phyloP scores from a whole-genome alignment of 192 early-diverging fungal genomes.

The Podila verticillata region DNA sequence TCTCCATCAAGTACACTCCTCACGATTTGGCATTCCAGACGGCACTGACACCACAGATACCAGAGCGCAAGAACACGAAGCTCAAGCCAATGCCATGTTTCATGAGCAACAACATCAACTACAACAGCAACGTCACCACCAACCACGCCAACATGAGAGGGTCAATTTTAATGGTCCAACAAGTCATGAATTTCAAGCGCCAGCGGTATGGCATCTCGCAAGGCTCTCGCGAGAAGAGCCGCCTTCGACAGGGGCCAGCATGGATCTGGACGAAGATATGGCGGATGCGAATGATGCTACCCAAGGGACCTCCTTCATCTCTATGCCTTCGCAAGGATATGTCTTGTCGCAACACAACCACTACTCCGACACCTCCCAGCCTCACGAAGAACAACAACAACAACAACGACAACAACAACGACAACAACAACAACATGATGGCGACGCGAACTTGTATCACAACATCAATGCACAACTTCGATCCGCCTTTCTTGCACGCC shows the following conservation, averaged over 20 bases:
- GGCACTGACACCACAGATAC: background rate
- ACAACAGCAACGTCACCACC: constrained; percentile 15
- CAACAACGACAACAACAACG: too few relatives aligned
- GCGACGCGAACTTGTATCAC: constrained; percentile 12
- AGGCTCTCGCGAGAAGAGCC: constrained; percentile 27
- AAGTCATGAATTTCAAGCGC: background rate
- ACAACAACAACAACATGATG: constrained; percentile 2
- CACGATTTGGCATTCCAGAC: constrained; percentile 37
- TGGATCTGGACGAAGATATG: constrained; percentile 53
- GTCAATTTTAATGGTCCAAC: too few relatives aligned
- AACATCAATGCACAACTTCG: constrained; percentile 47
- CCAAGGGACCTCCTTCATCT: background rate
- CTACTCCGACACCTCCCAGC: background rate
- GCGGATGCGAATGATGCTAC: constrained; percentile 8
- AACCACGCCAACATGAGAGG: background rate
- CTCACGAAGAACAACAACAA: too few relatives aligned
- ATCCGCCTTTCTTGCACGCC: constrained; percentile 27
- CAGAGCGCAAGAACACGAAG: background rate
- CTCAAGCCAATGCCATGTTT: too few relatives aligned
- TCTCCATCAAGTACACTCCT: constrained; percentile 27
- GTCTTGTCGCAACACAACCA: background rate
- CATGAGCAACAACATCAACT: background rate
- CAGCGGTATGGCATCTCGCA: constrained; percentile 18
- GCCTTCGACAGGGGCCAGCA: constrained; percentile 41
- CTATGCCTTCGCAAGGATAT: background rate